Evolutionary conservation across 2,329 filamentous ascomycete species (phyloP).

Genomic region (Nemania abortiva): DNA sequence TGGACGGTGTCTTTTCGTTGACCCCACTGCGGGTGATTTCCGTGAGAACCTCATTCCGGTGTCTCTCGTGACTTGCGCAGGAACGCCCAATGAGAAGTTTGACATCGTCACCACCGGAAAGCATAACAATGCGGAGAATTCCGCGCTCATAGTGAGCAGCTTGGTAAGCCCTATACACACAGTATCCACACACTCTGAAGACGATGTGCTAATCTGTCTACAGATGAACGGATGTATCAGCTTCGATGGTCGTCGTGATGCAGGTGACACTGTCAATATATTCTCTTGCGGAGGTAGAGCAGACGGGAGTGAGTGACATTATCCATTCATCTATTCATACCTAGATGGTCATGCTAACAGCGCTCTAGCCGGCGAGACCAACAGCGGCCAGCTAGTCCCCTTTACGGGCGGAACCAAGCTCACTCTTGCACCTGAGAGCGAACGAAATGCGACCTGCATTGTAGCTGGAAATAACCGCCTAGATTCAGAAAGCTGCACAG

Average conservation of each 20-base stretch:
- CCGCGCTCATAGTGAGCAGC: constrained; percentile 62
- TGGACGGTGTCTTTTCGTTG: constrained; percentile 64
- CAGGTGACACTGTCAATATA: constrained; percentile 61
- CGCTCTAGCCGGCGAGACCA: constrained; percentile 57
- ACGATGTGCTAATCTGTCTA: constrained; percentile 22
- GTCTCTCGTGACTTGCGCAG: constrained; percentile 59
- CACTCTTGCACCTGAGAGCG: constrained; percentile 59
- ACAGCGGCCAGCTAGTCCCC: constrained; percentile 63
- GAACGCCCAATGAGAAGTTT: constrained; percentile 61
- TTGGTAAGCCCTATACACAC: constrained; percentile 49
- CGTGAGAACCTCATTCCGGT: constrained; percentile 66
- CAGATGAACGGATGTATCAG: constrained; percentile 64
- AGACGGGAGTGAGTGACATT: constrained; percentile 56
- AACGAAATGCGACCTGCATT: constrained; percentile 59
- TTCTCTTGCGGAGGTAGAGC: constrained; percentile 67
- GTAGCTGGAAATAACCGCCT: constrained; percentile 54
- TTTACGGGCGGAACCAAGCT: constrained; percentile 59
- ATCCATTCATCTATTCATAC: neutral
- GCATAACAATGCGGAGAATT: constrained; percentile 59
- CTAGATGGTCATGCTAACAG: constrained; percentile 37
- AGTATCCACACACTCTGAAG: neutral
- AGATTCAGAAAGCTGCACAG: constrained; percentile 50
- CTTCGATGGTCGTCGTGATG: constrained; percentile 59
- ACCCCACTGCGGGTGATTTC: constrained; percentile 66
- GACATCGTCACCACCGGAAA: constrained; percentile 63